Conservation (phyloP, 1,284 basidiomycete genomes). For the Apiotrichum veenhuisii region DNA sequence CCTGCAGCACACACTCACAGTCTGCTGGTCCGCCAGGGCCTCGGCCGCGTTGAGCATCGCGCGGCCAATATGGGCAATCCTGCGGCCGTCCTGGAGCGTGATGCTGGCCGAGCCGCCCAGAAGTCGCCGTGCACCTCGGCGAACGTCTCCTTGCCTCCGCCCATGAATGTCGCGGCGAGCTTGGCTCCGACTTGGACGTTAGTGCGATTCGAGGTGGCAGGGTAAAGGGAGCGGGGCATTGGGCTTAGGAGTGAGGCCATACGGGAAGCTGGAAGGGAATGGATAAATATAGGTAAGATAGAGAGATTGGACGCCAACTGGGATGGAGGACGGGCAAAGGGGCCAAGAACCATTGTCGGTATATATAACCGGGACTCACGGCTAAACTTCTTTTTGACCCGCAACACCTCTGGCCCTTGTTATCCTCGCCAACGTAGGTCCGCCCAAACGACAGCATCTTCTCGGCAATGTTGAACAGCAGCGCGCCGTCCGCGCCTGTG, state of each 20-base stretch:
- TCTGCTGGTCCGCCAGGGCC: conserved; percentile 6
- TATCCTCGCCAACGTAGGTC: background rate
- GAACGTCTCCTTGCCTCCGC: background rate
- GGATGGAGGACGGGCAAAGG: background rate
- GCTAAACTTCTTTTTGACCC: background rate
- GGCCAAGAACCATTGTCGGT: background rate
- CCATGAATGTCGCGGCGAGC: conserved; percentile 5
- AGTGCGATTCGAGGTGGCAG: background rate
- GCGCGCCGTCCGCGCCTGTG: conserved; percentile 6
- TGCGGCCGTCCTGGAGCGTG: conserved; percentile 4
- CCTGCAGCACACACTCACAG: conserved; percentile 1
- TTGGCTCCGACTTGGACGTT: conserved; percentile 8
- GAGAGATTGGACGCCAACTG: background rate
- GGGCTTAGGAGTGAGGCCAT: too few species aligned
- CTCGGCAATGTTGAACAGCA: conserved; percentile 12
- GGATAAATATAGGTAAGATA: too few species aligned
- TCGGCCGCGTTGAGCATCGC: conserved; percentile 1
- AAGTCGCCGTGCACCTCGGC: conserved; percentile 1
- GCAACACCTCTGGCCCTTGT: background rate
- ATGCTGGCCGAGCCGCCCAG: conserved; percentile 11
- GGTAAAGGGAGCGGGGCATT: background rate
- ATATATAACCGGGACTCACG: background rate
- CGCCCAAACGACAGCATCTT: background rate
- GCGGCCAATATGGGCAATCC: conserved; percentile 9
- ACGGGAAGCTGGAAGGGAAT: too few species aligned